A percentile compares a stretch with the other conserved stretches of the same genome.
phyloP scores from a whole-genome alignment of 129 eudicot genomes.

The Flaveria robusta region DNA sequence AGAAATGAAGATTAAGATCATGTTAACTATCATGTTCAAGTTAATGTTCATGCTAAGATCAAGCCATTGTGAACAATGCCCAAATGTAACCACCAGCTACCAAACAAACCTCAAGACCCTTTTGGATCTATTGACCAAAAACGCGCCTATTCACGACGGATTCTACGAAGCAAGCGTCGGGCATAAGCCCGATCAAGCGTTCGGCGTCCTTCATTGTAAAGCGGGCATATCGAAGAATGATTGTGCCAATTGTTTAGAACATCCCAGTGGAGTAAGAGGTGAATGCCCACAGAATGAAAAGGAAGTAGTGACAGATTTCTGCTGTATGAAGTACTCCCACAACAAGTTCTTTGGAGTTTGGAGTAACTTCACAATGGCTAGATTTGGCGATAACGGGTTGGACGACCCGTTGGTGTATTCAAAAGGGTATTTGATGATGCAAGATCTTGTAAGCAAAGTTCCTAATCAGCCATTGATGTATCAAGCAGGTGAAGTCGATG shows the following conservation, averaged over 20 bases:
- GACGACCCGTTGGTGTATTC: conserved; percentile 25
- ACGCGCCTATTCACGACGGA: conserved; percentile 17
- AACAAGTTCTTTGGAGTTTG: conserved; percentile 23
- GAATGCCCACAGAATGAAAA: neutral
- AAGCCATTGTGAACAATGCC: conserved; percentile 14
- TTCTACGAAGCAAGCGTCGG: conserved; percentile 28
- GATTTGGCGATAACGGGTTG: neutral
- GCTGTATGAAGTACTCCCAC: conserved; percentile 18
- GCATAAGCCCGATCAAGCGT: conserved; percentile 13
- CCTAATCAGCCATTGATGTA: conserved; percentile 32
- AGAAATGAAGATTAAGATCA: conserved; percentile 10
- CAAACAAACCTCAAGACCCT: conserved; percentile 20
- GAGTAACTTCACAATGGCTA: neutral
- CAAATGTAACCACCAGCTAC: conserved; percentile 4
- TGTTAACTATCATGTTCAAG: neutral
- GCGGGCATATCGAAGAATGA: conserved; percentile 13
- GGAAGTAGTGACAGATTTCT: neutral
- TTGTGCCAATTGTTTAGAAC: conserved; percentile 14
- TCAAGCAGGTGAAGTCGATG: conserved; percentile 9
- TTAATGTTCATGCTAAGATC: conserved; percentile 21
- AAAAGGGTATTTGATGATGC: conserved; percentile 32
- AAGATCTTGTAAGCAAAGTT: neutral
- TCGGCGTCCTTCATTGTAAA: conserved; percentile 28
- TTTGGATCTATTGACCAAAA: conserved; percentile 2
- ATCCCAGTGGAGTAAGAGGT: neutral